Evolutionary conservation across 306 rosid species (phyloP), one percentile per base, ranked within the genome.

Genomic region (Carpinus viminea): DNA sequence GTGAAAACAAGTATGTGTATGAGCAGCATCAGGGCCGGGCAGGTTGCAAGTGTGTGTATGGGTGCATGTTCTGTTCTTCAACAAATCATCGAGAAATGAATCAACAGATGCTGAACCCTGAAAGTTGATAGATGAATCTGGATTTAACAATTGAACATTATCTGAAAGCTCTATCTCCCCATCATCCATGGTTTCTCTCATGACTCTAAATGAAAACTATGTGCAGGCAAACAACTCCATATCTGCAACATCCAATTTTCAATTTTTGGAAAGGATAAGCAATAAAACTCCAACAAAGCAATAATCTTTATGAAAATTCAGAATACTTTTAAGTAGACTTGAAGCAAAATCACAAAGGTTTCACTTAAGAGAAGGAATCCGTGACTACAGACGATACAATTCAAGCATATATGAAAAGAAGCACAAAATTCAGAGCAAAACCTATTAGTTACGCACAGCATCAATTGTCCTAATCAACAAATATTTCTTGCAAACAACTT

Each of bases 41-140:
- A 89, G 92, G 72, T 89, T 89, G 79, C 97, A 90, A 18, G 92
- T 86, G 76, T 90, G 97, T 38, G 91, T 90, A 83, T 90, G 97
- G 21, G 86, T 88, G 85, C 96, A 89, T 13, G 90, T 86, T 76
- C 75, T 83, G 78, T 70, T 88, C 74, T 83, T 86, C 71, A 83
- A 66, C 13, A 83, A 47, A 26, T 87, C 87, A 75, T 82, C 77
- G 16, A 81, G 52, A 73, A 80, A 81, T 62, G 81, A 83, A 77
- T 87, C 88, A 46, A 74, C 21, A 9, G 87, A 87, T 51, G 83
- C 46, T 68, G 89, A 64, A 77, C 41, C 82, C 54, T 64, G 86
- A 56, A 84, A 90, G 79, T 82, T 77, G 84, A 78, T 65, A 28
- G 83, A 84, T 45, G 86, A 84, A 71, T 76, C 80, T 5, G 75